Evolutionary conservation across 208 protist genomes (phyloP), one percentile per base, ranked within the genome.

Genomic region (Endotrypanum monterogeii): DNA sequence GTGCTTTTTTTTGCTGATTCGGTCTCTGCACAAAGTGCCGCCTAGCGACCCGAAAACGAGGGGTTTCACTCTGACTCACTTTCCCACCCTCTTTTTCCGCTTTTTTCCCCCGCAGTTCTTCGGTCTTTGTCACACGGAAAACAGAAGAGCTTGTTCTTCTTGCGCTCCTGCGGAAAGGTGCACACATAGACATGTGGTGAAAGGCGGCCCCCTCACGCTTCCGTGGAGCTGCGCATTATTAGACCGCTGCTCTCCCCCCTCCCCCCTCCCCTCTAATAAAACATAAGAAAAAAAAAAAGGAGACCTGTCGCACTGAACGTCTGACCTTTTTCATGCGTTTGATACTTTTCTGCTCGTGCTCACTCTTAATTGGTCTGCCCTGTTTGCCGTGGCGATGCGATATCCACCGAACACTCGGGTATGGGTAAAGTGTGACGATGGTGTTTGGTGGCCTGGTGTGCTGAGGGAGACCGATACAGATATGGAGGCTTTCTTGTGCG

Each of bases 341-440:
- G 7, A 18, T 3, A 35, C n/a, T 58, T 7, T 7, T 32, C 32
- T 58, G 23, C 14, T 0, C 7, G 4, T 23, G n/a, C 25, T 20
- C 57, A 63, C 25, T 44, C 35, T 1, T 7, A 46, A 44, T 44
- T 12, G 35, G 2, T 63, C 9, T 9, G 25, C 58, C 44, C 32
- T 52, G 18, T 46, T 37, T 55, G 58, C 14, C n/a, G 25, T 23
- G 37, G 32, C n/a, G 46, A 90, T 93, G 88, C 50, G 54, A 12
- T 92, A 76, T 51, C 57, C 74, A 5, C 46, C 81, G 7, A 82
- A 84, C 2, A 84, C 88, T 30, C 85, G 77, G 52, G 73, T 96
- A 32, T 96, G 89, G 90, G 83, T 96, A 4, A 85, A 82, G 41
- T 96, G 92, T 70, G 90, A 94, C 51, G 90, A 97, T 69, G 86